A percentile compares a stretch with the other conserved stretches of the same genome.
Evolutionary conservation across 2,329 filamentous ascomycete species (phyloP).

Genomic region (Fusarium protoensiforme): DNA sequence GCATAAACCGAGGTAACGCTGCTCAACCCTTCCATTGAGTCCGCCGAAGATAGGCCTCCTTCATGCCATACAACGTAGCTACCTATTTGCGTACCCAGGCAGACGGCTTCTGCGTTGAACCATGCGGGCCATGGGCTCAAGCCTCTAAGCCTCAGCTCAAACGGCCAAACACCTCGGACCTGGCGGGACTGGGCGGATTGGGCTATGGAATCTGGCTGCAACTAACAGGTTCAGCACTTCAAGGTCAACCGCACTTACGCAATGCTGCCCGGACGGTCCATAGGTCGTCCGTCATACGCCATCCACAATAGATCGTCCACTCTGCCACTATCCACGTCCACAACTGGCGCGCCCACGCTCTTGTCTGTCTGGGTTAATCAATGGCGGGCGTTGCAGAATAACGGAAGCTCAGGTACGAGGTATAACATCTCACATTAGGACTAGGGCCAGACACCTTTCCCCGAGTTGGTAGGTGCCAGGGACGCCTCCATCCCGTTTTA

Average conservation of each 20-base stretch:
- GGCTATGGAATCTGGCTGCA: neutral
- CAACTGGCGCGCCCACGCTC: slow-evolving; percentile 24
- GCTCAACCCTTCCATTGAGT: slow-evolving; percentile 21
- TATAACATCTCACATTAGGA: slow-evolving; percentile 24
- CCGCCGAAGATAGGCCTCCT: neutral
- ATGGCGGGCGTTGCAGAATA: slow-evolving; percentile 20
- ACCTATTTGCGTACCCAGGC: neutral
- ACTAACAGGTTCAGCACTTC: neutral
- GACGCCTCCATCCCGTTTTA: slow-evolving; percentile 35
- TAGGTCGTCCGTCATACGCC: slow-evolving; percentile 23
- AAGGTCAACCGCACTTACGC: slow-evolving; percentile 32
- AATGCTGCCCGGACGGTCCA: slow-evolving; percentile 29
- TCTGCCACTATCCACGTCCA: slow-evolving; percentile 25
- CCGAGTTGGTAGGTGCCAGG: slow-evolving; percentile 40
- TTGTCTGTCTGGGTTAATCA: neutral
- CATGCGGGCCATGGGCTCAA: slow-evolving; percentile 11
- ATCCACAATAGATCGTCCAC: slow-evolving; percentile 34
- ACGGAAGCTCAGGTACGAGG: slow-evolving; percentile 30
- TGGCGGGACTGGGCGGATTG: slow-evolving; percentile 1
- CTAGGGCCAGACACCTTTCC: slow-evolving; percentile 18
- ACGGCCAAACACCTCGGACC: slow-evolving; percentile 11
- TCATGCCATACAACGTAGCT: neutral
- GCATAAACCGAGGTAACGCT: slow-evolving; percentile 32
- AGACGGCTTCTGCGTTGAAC: neutral
- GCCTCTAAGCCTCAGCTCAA: slow-evolving; percentile 8